These are phyloP conservation scores for Globisporangium viniferum DNA, from an alignment of 352 stramenopile species.

Conservation along the genomic window DNA sequence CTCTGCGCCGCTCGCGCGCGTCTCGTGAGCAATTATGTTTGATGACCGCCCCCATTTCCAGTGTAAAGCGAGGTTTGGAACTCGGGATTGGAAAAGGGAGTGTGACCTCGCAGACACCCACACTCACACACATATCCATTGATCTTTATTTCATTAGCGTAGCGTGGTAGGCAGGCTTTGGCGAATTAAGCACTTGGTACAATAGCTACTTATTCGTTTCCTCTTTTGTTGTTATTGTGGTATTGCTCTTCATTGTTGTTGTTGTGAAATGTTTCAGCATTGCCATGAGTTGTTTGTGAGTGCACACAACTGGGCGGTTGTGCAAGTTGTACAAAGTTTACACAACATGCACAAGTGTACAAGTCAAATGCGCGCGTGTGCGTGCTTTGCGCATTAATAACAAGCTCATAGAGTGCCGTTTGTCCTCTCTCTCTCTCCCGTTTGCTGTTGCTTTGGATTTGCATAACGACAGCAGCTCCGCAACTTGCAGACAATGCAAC, in stretches of 20 bases:
- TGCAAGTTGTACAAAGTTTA: no score
- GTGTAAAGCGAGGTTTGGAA: background rate
- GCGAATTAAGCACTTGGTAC: slow-evolving; percentile 6
- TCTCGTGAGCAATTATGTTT: slow-evolving; percentile 7
- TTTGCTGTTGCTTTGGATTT: no score
- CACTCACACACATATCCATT: background rate
- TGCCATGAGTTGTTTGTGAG: background rate
- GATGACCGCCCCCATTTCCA: background rate
- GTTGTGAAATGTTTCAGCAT: background rate
- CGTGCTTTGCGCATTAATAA: no score
- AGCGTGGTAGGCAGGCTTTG: slow-evolving; percentile 5
- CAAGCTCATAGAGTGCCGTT: no score
- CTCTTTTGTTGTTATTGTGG: background rate
- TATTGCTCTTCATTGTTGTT: background rate
- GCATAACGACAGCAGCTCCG: no score
- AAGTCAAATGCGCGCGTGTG: no score
- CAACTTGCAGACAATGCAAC: no score
- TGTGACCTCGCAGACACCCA: no score
- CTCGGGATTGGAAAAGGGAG: background rate
- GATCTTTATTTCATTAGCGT: slow-evolving; percentile 9
- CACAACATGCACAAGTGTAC: no score
- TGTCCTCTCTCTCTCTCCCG: no score
- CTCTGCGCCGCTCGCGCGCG: slow-evolving; percentile 9
- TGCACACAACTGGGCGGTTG: no score
- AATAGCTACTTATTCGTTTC: slow-evolving; percentile 9